These are phyloP conservation scores for Monoraphidium neglectum DNA, from an alignment of 139 green algal genomes.

Conservation along the genomic window DNA sequence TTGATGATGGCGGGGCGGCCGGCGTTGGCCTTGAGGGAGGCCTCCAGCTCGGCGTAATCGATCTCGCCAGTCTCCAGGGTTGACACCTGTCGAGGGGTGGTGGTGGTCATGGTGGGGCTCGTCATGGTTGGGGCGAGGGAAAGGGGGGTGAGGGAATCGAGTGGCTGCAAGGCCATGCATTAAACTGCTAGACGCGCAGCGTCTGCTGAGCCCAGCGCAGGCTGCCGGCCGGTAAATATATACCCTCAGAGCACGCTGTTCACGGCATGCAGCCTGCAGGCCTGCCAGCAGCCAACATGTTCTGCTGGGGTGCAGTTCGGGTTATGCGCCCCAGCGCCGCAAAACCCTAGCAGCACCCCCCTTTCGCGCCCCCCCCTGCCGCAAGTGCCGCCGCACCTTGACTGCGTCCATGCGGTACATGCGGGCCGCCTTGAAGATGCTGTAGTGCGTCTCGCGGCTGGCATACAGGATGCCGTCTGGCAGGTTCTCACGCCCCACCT, in stretches of 20 bases:
- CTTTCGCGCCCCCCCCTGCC: conserved; percentile 21
- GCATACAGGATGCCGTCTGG: conserved; percentile 92
- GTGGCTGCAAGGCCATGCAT: not conserved
- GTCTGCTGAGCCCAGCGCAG: not conserved
- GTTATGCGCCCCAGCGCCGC: conserved; percentile 85
- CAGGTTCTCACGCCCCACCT: conserved; percentile 87
- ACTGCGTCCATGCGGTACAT: conserved; percentile 97
- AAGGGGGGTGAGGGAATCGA: not conserved
- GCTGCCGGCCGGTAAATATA: not conserved
- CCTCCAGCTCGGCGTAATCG: conserved; percentile 84
- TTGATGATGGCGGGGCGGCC: conserved; percentile 88
- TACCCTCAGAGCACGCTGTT: not conserved
- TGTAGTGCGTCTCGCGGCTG: conserved; percentile 94
- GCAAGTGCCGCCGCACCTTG: conserved; percentile 62
- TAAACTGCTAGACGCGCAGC: not conserved
- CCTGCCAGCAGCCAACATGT: conserved; percentile 47
- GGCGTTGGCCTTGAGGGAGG: conserved; percentile 63
- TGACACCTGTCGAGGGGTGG: conserved; percentile 33
- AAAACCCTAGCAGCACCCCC: conserved; percentile 89
- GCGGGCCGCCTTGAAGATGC: conserved; percentile 93
- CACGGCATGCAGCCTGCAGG: not conserved
- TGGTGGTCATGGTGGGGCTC: no score
- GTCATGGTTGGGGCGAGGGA: not conserved
- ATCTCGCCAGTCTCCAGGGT: conserved; percentile 89
- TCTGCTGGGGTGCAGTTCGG: conserved; percentile 82